A percentile compares a stretch with the other conserved stretches of the same genome.
Conservation (phyloP, 2,329 filamentous ascomycete genomes). For the Cladosporium sp. region DNA sequence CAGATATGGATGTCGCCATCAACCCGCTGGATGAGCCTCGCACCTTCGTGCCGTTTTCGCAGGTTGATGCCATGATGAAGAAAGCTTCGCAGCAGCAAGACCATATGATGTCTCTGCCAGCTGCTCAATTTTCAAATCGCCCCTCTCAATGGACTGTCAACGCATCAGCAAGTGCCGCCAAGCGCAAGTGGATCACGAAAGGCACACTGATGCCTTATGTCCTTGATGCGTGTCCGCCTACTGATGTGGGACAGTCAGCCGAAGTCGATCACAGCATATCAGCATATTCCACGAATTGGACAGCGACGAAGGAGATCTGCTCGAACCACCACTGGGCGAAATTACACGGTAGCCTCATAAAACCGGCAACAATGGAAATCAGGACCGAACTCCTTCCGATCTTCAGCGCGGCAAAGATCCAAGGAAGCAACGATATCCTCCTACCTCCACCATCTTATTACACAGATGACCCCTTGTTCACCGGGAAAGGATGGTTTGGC, state of each 20-base stretch:
- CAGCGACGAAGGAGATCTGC: constrained; percentile 34
- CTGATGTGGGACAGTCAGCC: neutral
- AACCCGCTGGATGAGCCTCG: constrained; percentile 55
- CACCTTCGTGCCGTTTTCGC: constrained; percentile 53
- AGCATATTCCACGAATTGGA: constrained; percentile 1
- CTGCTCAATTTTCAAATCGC: neutral
- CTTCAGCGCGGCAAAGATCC: constrained; percentile 44
- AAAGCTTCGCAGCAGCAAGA: neutral
- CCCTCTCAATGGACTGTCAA: neutral
- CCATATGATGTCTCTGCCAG: neutral
- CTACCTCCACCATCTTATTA: constrained; percentile 45
- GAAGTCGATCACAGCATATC: neutral
- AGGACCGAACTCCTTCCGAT: constrained; percentile 40
- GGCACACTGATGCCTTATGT: neutral
- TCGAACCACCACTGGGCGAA: constrained; percentile 38
- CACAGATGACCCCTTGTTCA: constrained; percentile 34
- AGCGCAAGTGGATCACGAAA: constrained; percentile 1
- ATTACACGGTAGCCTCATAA: constrained; percentile 42
- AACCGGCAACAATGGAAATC: constrained; percentile 37
- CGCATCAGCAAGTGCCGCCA: neutral
- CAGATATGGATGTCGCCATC: constrained; percentile 56
- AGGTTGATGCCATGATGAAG: constrained; percentile 41
- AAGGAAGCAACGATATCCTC: constrained; percentile 46
- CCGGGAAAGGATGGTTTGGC: constrained; percentile 19
- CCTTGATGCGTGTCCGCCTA: neutral